Base-by-base conservation (phyloP, 768 basidiomycete species). In the Lactarius pseudohatsudake region DNA sequence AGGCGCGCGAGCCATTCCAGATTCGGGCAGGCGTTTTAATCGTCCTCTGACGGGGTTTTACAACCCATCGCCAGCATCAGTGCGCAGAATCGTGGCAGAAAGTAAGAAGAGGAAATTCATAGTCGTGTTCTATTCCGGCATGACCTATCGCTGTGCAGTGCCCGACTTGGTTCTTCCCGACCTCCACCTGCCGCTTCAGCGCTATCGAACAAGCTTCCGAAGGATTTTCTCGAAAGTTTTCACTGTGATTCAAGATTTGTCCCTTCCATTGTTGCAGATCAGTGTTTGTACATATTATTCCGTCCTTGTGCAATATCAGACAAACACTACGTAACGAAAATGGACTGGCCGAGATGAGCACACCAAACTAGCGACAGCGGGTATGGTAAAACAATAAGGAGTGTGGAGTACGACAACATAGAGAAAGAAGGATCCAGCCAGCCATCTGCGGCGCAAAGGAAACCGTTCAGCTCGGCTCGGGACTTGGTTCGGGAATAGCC, bases 401-500 rank as follows among this genome's bases (percentile, higher is more conserved):
- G 3, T 32, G 54, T 32, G 18, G 10, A 20, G 28, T 32, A 32
- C 54, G 18, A n/a, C 22, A 22, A 26, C 54, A 32, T 8, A 32
- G 8, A 56, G 8, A 50, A 22, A 7, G n/a, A 15, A 38, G 10
- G 13, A 32, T 32, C 32, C 30, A 30, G 30, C 30, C 3, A 30
- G 3, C 32, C 36, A 36, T 32, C 34, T 34, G 34, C 34, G 34
- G 34, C 34, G 34, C 34, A 34, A 9, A 34, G 9, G 34, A 34
- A 34, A 7, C 15, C 6, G 30, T 11, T 43, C 40, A 63, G 7
- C 45, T 32, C 0, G 65, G 60, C 22, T 57, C 65, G 18, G 65
- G 65, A 53, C 36, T 38, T 13, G 57, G 57, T 13, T 40, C 47
- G 3, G 64, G 59, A 43, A 65, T 41, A 7, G 59, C 53, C 1